Percentiles rank a stretch among this genome's conserved stretches.
Conservation (phyloP, 345 rosid genomes). For the Eucalyptus rudis region DNA sequence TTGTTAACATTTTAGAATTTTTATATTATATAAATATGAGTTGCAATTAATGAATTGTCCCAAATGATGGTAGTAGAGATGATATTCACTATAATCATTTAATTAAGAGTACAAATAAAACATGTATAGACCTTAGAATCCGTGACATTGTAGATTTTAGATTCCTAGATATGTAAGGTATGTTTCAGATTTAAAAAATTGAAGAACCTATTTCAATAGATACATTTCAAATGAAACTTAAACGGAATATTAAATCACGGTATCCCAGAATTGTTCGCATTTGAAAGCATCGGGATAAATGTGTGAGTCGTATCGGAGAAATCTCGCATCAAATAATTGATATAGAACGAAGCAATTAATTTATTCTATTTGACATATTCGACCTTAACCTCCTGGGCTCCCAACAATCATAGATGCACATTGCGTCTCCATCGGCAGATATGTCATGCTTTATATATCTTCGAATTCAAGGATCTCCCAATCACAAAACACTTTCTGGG, state of each 20-base stretch:
- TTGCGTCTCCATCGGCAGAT: not conserved
- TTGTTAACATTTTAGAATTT: not conserved
- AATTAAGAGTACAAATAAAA: too few species aligned
- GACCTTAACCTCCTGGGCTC: not conserved
- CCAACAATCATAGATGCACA: not conserved
- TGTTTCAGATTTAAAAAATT: too few species aligned
- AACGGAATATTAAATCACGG: too few species aligned
- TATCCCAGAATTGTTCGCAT: accelerated
- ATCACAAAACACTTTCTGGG: not conserved
- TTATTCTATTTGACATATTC: not conserved
- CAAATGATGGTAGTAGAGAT: too few species aligned
- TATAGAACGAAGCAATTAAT: too few species aligned
- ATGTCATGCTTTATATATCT: not conserved
- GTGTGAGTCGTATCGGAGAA: not conserved
- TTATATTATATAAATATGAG: too few species aligned
- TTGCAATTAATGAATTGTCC: too few species aligned
- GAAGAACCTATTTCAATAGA: accelerated
- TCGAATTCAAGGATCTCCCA: not conserved
- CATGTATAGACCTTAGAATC: accelerated
- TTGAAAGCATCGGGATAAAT: too few species aligned
- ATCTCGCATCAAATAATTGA: not conserved
- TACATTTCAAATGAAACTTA: too few species aligned
- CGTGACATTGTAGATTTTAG: accelerated
- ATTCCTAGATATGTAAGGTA: accelerated
- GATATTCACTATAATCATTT: too few species aligned